Base-by-base conservation (phyloP, 306 rosid genomes). In the Spatholobus suberectus region DNA sequence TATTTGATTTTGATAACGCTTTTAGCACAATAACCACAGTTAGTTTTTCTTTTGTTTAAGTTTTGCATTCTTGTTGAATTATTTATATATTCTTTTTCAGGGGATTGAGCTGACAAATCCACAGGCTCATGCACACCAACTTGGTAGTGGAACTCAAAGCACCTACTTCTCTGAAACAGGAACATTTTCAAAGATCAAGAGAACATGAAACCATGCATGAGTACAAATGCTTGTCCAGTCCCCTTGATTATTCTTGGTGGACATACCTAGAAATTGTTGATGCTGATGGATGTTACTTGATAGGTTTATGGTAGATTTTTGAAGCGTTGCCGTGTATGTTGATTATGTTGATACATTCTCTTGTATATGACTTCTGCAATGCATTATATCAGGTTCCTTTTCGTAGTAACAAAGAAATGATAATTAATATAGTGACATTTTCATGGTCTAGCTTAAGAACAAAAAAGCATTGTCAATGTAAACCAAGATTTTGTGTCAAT, bases 161-260 rank as follows among this genome's bases (percentile, higher is more conserved):
- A 94, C 99, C 20, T 96, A 96, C 83, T 94, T 96, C 77, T 96
- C 98, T 11, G 99, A 96, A 91, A 94, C 96, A 2, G 98, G 98
- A 82, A 91, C 98, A 1, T 96, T 96, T 83, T 96, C 99, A 1
- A 96, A 91, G 91, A 94, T 92, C 86, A 86, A 88, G 91, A 91
- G 92, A 90, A 90, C 87, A 77, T 96, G 84, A 84, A 92, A 65
- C 73, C 82, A 13, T 49, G 75, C 73, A 55, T 38, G 26, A 23
- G n/a, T 29, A 12, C 27, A 1, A 46, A 59, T 69, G 76, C 66
- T 67, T 69, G 65, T 82, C 20, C 17, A 24, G 21, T 63, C 38
- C 44, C 47, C 72, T 75, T 21, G 57, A 70, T 72, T 68, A 37
- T 47, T 75, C 44, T 44, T 37, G 43, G 78, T 75, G n/a, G 17